These are phyloP conservation scores for Mallotus japonicus DNA, from an alignment of 441 rosid species.

Conservation along the genomic window DNA sequence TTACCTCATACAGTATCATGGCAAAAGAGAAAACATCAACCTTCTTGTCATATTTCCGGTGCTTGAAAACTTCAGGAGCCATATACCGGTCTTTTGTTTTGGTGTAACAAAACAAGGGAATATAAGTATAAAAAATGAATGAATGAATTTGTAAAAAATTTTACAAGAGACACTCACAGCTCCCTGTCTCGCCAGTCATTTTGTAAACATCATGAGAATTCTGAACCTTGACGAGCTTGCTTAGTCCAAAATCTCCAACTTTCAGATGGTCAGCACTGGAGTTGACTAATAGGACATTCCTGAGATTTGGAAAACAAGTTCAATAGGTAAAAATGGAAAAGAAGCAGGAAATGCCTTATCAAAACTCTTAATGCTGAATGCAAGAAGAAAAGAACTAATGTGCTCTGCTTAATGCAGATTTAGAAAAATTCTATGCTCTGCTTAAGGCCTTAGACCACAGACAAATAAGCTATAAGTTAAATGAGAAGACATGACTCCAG, in stretches of 20 bases:
- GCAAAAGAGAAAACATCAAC: conserved; percentile 98
- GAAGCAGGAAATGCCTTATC: background rate
- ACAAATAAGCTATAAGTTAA: conserved; percentile 12
- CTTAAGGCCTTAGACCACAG: background rate
- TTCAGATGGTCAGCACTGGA: conserved; percentile 92
- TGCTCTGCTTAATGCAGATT: background rate
- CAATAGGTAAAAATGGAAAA: conserved; percentile 15
- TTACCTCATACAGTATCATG: conserved; percentile 95
- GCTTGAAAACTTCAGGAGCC: conserved; percentile 99
- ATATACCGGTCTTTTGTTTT: conserved; percentile 82
- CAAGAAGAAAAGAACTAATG: conserved; percentile 10
- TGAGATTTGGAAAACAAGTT: conserved; percentile 28
- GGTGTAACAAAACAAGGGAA: conserved; percentile 17
- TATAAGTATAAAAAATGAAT: conserved; percentile 20
- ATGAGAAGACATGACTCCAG: background rate
- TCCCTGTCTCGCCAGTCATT: conserved; percentile 99
- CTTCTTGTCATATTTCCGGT: conserved; percentile 94
- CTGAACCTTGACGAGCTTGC: conserved; percentile 97
- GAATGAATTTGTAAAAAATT: conserved; percentile 13
- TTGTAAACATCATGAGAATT: conserved; percentile 97
- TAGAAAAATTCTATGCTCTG: background rate
- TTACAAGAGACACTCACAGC: conserved; percentile 63
- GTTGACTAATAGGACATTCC: conserved; percentile 98
- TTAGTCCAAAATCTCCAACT: conserved; percentile 98
- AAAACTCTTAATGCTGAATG: conserved; percentile 14